Percentiles rank a stretch among this genome's conserved stretches.
Conservation (phyloP, 179 eudicot species). For the Dionaea muscipula region DNA sequence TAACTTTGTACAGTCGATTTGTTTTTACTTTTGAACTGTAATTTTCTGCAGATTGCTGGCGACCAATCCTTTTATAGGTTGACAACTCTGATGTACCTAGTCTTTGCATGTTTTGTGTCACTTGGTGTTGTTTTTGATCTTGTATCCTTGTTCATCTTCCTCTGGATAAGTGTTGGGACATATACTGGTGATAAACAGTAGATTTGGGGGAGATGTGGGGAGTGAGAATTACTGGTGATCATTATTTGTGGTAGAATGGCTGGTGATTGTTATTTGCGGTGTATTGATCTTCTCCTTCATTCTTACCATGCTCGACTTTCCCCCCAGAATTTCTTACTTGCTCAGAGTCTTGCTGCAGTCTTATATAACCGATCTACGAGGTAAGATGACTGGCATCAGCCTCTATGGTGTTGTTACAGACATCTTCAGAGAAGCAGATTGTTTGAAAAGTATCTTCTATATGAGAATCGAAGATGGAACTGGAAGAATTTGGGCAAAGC, state of each 20-base stretch:
- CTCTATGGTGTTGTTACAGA: slow-evolving; percentile 58
- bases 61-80: no score
- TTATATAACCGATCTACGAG: slow-evolving; percentile 53
- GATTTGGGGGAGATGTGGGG: no score
- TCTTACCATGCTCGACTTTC: slow-evolving; percentile 5
- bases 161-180: no score
- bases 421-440: slow-evolving; percentile 32
- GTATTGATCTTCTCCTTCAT: neutral
- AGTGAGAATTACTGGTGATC: neutral
- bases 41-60: no score
- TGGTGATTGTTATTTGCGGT: neutral
- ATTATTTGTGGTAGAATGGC: neutral
- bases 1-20: no score
- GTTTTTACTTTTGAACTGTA: no score
- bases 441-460: slow-evolving; percentile 27
- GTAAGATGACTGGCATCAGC: slow-evolving; percentile 88
- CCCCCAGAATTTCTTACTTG: slow-evolving; percentile 23
- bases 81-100: no score
- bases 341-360: slow-evolving; percentile 64
- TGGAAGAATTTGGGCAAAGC: slow-evolving; percentile 61
- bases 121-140: no score
- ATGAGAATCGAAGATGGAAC: slow-evolving; percentile 61
- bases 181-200: no score
- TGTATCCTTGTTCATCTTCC: no score
- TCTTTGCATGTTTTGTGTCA: no score